These are phyloP conservation scores for Saturnispora hagleri DNA, from an alignment of 805 yeast species.

Conservation along the genomic window DNA sequence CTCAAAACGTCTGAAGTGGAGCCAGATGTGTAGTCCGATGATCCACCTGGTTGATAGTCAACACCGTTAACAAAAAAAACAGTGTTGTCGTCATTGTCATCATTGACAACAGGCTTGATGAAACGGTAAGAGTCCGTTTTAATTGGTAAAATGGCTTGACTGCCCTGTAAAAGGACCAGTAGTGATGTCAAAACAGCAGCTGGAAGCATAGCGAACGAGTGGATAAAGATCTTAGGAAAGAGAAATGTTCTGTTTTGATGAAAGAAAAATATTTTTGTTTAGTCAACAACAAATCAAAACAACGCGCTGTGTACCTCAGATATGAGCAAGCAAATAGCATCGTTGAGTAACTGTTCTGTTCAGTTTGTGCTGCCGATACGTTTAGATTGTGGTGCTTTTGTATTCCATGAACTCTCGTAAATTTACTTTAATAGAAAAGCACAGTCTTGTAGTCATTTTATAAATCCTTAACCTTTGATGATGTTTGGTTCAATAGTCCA, in stretches of 20 bases:
- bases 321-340: background rate
- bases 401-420: no score
- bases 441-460: no score
- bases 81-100: slow-evolving; percentile 32
- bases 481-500: no score
- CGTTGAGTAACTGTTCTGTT: no score
- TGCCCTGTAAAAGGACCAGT: slow-evolving; percentile 9
- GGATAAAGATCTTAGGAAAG: background rate
- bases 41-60: slow-evolving; percentile 92
- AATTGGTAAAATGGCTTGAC: slow-evolving; percentile 47
- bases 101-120: slow-evolving; percentile 38
- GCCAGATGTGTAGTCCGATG: slow-evolving; percentile 44
- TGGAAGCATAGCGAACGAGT: slow-evolving; percentile 1
- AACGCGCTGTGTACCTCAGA: background rate
- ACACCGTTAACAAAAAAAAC: slow-evolving; percentile 79
- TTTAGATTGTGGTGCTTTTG: no score
- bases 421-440: no score
- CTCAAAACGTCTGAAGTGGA: slow-evolving; percentile 54
- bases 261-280: background rate
- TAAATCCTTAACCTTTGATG: no score
- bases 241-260: background rate
- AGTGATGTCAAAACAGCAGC: slow-evolving; percentile 7
- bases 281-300: slow-evolving; percentile 1
- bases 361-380: no score
- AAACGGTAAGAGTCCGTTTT: slow-evolving; percentile 48